Percentiles rank a stretch among this genome's conserved stretches.
Conservation (phyloP, 2,329 filamentous ascomycete genomes). For the Ceratocystis colombiana region DNA sequence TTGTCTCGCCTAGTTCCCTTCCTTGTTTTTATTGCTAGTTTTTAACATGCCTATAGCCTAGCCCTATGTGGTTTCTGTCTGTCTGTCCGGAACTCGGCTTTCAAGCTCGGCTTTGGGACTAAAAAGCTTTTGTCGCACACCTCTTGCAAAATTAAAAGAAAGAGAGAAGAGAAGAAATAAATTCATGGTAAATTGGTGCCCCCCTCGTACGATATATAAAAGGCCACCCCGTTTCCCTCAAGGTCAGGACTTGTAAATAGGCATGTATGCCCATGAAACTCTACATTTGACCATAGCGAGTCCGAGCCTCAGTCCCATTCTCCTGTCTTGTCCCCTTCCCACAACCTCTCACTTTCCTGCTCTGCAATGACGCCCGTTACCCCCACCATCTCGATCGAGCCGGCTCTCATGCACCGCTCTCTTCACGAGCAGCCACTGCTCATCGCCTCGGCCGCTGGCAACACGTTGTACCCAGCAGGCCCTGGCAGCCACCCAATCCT, state of each 20-base stretch:
- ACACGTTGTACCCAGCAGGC: neutral
- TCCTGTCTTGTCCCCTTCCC: neutral
- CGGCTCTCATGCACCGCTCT: conserved; percentile 17
- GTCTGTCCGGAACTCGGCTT: conserved; percentile 1
- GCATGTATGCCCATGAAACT: neutral
- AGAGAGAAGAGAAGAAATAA: too few species aligned
- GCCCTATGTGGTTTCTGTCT: too few species aligned
- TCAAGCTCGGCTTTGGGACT: conserved; percentile 3
- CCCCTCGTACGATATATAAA: conserved; percentile 12
- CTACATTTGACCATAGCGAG: neutral
- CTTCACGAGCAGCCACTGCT: conserved; percentile 8
- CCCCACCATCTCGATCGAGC: neutral
- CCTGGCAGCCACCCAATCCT: conserved; percentile 36
- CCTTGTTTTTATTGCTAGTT: too few species aligned
- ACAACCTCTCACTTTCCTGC: neutral
- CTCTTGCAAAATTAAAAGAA: neutral
- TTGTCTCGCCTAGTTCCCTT: too few species aligned
- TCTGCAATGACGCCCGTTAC: neutral
- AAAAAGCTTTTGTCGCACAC: conserved; percentile 2
- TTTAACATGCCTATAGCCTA: too few species aligned
- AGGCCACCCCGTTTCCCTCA: neutral
- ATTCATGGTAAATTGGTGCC: neutral
- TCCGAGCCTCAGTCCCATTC: neutral
- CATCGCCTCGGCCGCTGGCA: neutral
- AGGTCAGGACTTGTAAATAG: neutral